phyloP scores from a whole-genome alignment of 768 basidiomycete genomes.

The Mrakia frigida region DNA sequence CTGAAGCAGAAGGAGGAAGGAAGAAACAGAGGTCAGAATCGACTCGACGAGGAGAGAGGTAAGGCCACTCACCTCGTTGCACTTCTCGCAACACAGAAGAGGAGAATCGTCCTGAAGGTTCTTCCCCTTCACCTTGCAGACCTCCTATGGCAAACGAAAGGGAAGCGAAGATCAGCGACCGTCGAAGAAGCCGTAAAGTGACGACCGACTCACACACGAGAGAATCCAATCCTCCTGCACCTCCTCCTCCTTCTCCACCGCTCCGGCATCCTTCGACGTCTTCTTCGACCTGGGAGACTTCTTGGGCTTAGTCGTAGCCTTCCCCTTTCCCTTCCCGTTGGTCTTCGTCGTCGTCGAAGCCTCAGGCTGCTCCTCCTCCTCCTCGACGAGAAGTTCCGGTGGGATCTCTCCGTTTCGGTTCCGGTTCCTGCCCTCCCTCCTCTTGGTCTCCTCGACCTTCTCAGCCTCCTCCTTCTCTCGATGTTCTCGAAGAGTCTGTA shows the following conservation, averaged over 20 bases:
- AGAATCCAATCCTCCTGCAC: not conserved
- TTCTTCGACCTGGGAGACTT: not conserved
- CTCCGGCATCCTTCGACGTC: not conserved
- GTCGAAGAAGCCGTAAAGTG: no score
- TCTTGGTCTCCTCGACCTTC: not conserved
- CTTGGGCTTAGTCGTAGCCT: constrained; percentile 1
- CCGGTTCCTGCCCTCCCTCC: constrained; percentile 19
- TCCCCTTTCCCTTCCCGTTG: constrained; percentile 13
- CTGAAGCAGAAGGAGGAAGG: constrained; percentile 40
- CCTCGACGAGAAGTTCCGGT: not conserved
- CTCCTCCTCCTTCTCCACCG: not conserved
- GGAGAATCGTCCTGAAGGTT: constrained; percentile 13
- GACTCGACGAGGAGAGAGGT: no score
- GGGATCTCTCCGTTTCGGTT: constrained; percentile 23
- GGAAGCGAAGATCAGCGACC: no score
- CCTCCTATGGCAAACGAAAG: not conserved
- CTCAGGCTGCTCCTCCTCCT: not conserved
- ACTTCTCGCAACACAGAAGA: constrained; percentile 74
- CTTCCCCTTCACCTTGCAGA: constrained; percentile 8
- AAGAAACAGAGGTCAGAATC: no score
- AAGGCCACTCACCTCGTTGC: constrained; percentile 45
- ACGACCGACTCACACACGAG: not conserved
- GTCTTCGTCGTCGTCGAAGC: not conserved
- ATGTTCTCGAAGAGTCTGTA: not conserved
- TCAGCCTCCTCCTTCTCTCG: constrained; percentile 19